Percentiles rank a stretch among this genome's conserved stretches.
These are phyloP conservation scores for Coniochaeta sp. DNA, from an alignment of 2,329 filamentous ascomycete genomes.

Conservation along the genomic window DNA sequence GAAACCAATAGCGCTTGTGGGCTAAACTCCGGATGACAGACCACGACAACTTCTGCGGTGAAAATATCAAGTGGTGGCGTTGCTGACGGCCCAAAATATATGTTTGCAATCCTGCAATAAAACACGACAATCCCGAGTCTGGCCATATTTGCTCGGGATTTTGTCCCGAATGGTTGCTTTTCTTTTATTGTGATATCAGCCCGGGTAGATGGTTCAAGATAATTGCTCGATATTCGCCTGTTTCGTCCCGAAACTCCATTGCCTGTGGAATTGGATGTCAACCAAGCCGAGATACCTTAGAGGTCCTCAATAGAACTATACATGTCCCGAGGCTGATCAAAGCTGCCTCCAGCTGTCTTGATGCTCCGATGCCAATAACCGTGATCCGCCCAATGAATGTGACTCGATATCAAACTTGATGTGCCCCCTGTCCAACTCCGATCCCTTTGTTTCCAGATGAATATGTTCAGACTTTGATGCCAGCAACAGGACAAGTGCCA, in stretches of 20 bases:
- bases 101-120: neutral
- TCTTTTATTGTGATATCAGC: too few species aligned
- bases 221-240: neutral
- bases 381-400: neutral
- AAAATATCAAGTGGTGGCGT: neutral
- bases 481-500: constrained; percentile 29
- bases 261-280: too few species aligned
- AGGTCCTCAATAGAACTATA: too few species aligned
- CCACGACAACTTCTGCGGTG: too few species aligned
- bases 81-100: neutral
- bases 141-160: neutral
- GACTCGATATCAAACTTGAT: too few species aligned
- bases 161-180: neutral
- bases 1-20: neutral
- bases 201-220: too few species aligned
- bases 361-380: too few species aligned
- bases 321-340: too few species aligned
- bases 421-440: too few species aligned
- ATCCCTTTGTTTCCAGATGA: neutral
- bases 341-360: too few species aligned
- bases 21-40: neutral
- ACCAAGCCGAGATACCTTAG: too few species aligned
- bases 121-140: neutral
- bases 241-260: neutral
- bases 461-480: neutral